A percentile compares a stretch with the other conserved stretches of the same genome.
These are phyloP conservation scores for Selaginella moellendorffii DNA, from an alignment of 75 land plant species.

Conservation along the genomic window DNA sequence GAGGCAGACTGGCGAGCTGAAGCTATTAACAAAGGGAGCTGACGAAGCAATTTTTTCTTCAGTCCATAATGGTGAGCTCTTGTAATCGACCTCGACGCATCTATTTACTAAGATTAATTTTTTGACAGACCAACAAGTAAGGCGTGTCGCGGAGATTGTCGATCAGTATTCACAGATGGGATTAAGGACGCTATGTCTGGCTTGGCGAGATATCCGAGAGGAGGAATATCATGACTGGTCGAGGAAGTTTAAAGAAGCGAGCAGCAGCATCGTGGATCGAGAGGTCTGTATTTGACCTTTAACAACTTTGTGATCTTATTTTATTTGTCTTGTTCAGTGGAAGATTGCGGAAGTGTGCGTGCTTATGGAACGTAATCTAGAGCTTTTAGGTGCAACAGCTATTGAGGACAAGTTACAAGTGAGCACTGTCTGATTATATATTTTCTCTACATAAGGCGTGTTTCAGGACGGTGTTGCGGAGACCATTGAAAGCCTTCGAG, in stretches of 20 bases:
- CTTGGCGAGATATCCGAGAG: constrained; percentile 76
- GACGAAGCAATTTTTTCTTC: constrained; percentile 82
- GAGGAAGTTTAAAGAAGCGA: constrained; percentile 71
- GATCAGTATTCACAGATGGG: constrained; percentile 85
- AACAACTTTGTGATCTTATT: not conserved
- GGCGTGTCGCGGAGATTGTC: constrained; percentile 57
- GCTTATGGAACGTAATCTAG: constrained; percentile 60
- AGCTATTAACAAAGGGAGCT: constrained; percentile 85
- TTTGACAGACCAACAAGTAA: constrained; percentile 61
- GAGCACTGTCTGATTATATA: not conserved
- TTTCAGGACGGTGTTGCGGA: constrained; percentile 93
- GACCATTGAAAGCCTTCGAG: constrained; percentile 72
- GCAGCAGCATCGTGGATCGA: constrained; percentile 61
- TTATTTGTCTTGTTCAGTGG: constrained; percentile 46
- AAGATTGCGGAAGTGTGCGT: constrained; percentile 90
- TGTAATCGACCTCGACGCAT: too few relatives aligned
- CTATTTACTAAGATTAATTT: not conserved
- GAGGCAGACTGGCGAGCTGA: constrained; percentile 42
- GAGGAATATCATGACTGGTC: constrained; percentile 87
- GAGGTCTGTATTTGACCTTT: constrained; percentile 41
- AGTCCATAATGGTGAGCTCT: constrained; percentile 34
- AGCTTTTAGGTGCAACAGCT: constrained; percentile 87
- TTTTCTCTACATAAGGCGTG: not conserved
- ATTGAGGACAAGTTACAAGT: constrained; percentile 98
- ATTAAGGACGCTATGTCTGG: constrained; percentile 77